Base-by-base conservation (phyloP, 495 filamentous ascomycete genomes). In the Podospora tetraspora region DNA sequence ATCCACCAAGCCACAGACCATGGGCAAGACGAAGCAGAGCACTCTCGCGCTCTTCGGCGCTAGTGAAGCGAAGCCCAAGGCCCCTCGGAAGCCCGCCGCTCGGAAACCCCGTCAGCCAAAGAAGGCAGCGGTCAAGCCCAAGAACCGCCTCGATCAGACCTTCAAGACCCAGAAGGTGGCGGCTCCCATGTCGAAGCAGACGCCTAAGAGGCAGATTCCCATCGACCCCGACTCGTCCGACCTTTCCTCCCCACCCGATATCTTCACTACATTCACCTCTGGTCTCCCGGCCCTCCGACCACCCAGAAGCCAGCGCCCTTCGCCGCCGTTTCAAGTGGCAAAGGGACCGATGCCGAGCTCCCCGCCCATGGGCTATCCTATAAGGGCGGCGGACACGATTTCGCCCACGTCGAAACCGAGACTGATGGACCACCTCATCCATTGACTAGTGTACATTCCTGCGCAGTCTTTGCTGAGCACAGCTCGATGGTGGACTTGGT, bases 161-260 rank as follows among this genome's bases (percentile, higher is more conserved):
- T 84, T 84, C 69, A 82, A 78, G 67, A 72, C 82, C 16, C 79
- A 77, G 16, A 84, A 84, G 64, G 64, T 66, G 13, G 58, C 62
- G 25, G 58, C 70, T 1, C 24, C 66, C 3, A 57, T 34, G 16
- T 66, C 63, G 13, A 70, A 71, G 52, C 70, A 76, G 60, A 64
- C 68, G 21, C 67, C 70, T 11, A 66, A 63, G 19, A 72, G 70
- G 27, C 66, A 64, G 25, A 64, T 68, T 12, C 70, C 60, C 59
- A 64, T 43, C 59, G 70, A 60, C 37, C 64, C 62, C 1, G 68
- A 71, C 11, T 68, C 73, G 0, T 77, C 71, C 2, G 71, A 68
- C 24, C 24, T 72, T 10, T 74, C 73, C 29, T 75, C 74, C 11
- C 69, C 73, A 25, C 63, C 67, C 19, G 68, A 75, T 30, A 8